Conservation (phyloP, 495 filamentous ascomycete genomes). For the Acidiella bohemica region DNA sequence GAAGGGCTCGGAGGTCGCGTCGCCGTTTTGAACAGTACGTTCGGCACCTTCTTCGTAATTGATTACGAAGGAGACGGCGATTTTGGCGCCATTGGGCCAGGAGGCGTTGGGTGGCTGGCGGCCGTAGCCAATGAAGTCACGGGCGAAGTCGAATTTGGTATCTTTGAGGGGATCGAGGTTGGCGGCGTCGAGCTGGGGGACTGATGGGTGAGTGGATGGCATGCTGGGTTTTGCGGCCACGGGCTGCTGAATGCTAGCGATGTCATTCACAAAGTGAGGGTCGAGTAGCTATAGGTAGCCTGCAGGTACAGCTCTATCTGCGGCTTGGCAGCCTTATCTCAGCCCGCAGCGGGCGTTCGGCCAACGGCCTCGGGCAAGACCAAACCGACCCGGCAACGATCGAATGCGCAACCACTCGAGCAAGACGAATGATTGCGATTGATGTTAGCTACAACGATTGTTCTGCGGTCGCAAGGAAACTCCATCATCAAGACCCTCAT, state of each 20-base stretch:
- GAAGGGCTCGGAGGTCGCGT: constrained; percentile 24
- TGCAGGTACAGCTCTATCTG: too few relatives aligned
- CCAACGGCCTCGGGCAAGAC: too few relatives aligned
- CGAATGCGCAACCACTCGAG: too few relatives aligned
- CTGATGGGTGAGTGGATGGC: not conserved
- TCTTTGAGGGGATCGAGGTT: constrained; percentile 8
- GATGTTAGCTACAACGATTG: too few relatives aligned
- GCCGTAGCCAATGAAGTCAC: constrained; percentile 28
- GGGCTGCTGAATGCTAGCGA: not conserved
- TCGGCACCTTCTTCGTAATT: constrained; percentile 34
- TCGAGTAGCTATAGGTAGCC: too few relatives aligned
- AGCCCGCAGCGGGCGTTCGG: too few relatives aligned
- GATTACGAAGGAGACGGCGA: constrained; percentile 33
- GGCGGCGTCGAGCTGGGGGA: constrained; percentile 5
- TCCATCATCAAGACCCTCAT: too few relatives aligned
- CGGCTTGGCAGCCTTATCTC: too few relatives aligned
- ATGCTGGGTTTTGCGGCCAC: constrained; percentile 2
- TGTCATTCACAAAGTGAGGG: too few relatives aligned
- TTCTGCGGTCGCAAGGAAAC: too few relatives aligned
- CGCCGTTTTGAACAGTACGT: constrained; percentile 26
- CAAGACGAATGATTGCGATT: too few relatives aligned
- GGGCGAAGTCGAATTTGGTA: constrained; percentile 21
- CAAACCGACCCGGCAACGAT: too few relatives aligned
- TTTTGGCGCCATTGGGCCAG: constrained; percentile 31
- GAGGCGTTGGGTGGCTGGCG: constrained; percentile 27